Evolutionary conservation across 805 yeast genomes (phyloP), one percentile per base, ranked within the genome.

Genomic region (Yamadazyma olivae): DNA sequence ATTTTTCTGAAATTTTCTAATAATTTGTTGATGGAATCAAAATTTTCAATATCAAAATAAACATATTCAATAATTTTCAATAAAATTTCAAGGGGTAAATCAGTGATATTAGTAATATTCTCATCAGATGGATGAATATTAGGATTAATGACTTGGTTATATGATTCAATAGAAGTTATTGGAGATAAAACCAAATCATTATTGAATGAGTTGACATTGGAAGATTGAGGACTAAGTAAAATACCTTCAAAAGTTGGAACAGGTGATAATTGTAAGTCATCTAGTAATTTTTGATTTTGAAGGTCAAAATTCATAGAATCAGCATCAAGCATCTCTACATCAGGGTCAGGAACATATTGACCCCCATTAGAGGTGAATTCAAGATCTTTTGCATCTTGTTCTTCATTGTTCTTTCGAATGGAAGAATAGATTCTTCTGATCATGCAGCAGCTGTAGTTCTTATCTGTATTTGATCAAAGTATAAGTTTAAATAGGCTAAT

Each of bases 51-150:
- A 45, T 70, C 67, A 48, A 75, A 79, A 53, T 73, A 68, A 34
- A 75, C 81, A 41, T 70, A 71, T 38, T 78, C 79, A 27, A 78
- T 57, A 40, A 78, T 75, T 47, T 71, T 69, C 55, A 68, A 69
- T 27, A 75, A 59, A 39, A 78, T 73, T 49, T 78, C 84, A 7
- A 79, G 61, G 3, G 84, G 84, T 30, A 77, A 56, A 28, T 65
- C 59, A 26, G 50, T 53, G 4, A 56, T 35, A 13, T 36, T 34
- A 12, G 33, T 29, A 13, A 39, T 17, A 16, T 29, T 30, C 15
- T 37, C 36, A 14, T 36, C 29, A 17, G 32, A 23, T 15, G 26
- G 28, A 27, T 34, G 27, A 35, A 26, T 30, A 10, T 22, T 9
- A 7, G 7, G 23, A 8, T 36, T 12, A 10, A 33, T 17, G 21